Conservation (phyloP, 306 rosid genomes). For the Arachis hypogaea region DNA sequence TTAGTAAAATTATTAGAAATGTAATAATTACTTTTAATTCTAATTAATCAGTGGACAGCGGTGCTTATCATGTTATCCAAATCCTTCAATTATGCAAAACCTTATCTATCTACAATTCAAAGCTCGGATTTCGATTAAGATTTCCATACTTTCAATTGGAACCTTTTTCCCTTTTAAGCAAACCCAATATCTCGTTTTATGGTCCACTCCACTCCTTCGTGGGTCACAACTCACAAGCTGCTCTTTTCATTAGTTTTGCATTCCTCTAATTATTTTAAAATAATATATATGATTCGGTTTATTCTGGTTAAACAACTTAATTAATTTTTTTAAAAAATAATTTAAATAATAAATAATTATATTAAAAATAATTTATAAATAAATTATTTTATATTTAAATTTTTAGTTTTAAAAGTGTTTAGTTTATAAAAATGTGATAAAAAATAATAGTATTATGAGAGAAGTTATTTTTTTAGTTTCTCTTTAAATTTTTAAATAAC, state of each 20-base stretch:
- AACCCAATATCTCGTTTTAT: conserved; percentile 2
- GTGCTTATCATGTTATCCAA: neutral
- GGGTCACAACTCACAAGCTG: neutral
- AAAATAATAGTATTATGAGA: too few species aligned
- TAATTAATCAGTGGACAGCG: neutral
- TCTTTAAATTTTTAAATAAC: too few species aligned
- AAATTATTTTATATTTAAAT: too few species aligned
- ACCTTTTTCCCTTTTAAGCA: conserved; percentile 24
- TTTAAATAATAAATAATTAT: too few species aligned
- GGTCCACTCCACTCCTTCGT: conserved; percentile 25
- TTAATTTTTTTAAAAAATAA: too few species aligned
- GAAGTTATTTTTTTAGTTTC: too few species aligned
- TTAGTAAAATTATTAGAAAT: neutral
- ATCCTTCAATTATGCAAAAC: conserved; percentile 40
- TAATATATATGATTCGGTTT: too few species aligned
- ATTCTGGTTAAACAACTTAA: too few species aligned
- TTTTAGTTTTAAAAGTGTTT: too few species aligned
- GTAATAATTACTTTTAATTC: neutral
- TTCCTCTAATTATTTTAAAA: too few species aligned
- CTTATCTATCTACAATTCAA: neutral
- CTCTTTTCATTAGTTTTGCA: neutral
- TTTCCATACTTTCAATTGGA: conserved; percentile 23
- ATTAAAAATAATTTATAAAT: too few species aligned
- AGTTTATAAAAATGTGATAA: too few species aligned
- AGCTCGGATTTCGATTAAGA: conserved; percentile 37